Conservation (phyloP, 176 grass and related monocot species). For the Dactylis glomerata region DNA sequence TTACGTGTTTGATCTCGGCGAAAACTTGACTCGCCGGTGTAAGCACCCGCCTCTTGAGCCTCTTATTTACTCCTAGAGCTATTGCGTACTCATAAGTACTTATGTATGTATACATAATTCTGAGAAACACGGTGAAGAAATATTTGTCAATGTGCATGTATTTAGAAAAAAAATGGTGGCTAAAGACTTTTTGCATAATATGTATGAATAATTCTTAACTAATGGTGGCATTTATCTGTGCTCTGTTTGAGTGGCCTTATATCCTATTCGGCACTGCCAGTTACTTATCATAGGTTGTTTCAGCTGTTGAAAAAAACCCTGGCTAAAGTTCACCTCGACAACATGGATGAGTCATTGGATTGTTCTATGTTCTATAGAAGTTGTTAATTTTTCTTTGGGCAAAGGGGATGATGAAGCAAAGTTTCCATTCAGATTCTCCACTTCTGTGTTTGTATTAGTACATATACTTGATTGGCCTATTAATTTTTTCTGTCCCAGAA, state of each 20-base stretch:
- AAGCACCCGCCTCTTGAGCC: constrained; percentile 14
- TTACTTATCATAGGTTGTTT: background rate
- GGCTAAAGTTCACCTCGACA: background rate
- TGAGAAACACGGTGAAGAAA: background rate
- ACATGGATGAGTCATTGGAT: background rate
- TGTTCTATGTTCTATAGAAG: background rate
- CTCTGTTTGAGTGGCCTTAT: background rate
- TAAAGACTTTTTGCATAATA: background rate
- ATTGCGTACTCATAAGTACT: background rate
- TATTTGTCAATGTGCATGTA: background rate
- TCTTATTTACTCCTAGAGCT: constrained; percentile 17
- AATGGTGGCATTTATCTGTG: background rate
- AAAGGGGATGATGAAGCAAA: constrained; percentile 9
- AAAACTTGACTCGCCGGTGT: constrained; percentile 95
- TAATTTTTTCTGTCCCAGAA: background rate
- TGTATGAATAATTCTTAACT: background rate
- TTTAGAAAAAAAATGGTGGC: background rate
- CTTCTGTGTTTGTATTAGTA: background rate
- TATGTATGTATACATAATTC: background rate
- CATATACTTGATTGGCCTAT: background rate
- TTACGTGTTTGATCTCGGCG: constrained; percentile 89
- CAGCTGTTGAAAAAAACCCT: background rate
- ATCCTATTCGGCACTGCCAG: background rate
- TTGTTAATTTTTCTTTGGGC: background rate
- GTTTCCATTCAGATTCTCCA: background rate